Evolutionary conservation across 2,329 filamentous ascomycete species (phyloP), one percentile per base, ranked within the genome.

Genomic region (Phaeosphaeriaceae sp.): DNA sequence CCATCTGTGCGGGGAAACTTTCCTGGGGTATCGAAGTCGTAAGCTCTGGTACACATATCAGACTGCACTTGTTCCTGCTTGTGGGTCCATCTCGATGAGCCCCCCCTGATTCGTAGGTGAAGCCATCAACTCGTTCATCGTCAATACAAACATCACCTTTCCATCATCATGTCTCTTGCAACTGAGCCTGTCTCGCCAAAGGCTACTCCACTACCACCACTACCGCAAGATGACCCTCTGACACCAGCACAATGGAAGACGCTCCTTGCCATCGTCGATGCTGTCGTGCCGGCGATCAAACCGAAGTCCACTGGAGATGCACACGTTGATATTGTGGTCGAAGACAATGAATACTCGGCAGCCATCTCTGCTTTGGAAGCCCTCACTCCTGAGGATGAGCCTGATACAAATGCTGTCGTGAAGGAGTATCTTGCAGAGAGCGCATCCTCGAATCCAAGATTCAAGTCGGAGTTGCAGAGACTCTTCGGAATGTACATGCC

Each of bases 201-300:
- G 53, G 67, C 74, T 24, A 66, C 72, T 41, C 80, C 83, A 51
- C 71, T 85, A 10, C 80, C 83, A 24, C 82, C 83, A 1, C 74
- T 80, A 2, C 78, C 83, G 17, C 61, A 72, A 3, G 74, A 79
- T 13, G 79, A 83, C 49, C 78, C 84, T 49, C 80, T 88, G 63
- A 84, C 81, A 1, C 73, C 82, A 13, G 71, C 78, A 1, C 87
- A 89, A 80, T 89, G 86, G 86, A 79, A 76, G 27, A 86, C 84
- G 0, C 75, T 89, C 2, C 77, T 85, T 48, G 82, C 86, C 22
- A 80, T 89, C 27, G 79, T 83, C 9, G 86, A 88, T 60, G 81
- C 86, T 1, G 76, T 86, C 19, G 76, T 91, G 31, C 88, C 89
- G 2, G 83, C 87, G 20, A 81, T 91, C 60, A 81, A 76, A 40